Conservation (phyloP, 1,284 basidiomycete species). For the Blastosporella zonata region DNA sequence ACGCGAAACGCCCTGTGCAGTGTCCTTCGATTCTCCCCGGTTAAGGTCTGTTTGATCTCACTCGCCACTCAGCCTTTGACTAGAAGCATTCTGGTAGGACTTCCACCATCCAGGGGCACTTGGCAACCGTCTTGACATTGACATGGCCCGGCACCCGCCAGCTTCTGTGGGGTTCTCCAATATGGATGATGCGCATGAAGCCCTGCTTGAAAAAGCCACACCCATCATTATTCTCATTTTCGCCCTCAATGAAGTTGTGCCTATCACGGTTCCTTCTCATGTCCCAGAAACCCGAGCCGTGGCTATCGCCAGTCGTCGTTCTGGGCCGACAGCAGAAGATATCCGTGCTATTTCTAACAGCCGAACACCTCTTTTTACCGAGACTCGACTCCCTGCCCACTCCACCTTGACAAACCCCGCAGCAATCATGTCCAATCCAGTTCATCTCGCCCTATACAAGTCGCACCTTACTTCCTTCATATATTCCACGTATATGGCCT, state of each 20-base stretch:
- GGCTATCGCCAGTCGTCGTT: conserved; percentile 37
- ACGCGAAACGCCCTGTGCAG: conserved; percentile 33
- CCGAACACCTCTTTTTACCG: conserved; percentile 45
- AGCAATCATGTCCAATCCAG: conserved; percentile 19
- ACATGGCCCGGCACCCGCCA: not conserved
- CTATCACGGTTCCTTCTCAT: conserved; percentile 43
- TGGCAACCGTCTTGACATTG: not conserved
- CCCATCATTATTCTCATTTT: conserved; percentile 50
- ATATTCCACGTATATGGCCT: conserved; percentile 19
- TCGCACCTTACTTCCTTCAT: conserved; percentile 38
- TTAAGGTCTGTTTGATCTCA: conserved; percentile 21
- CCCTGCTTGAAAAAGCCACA: conserved; percentile 35
- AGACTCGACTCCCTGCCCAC: conserved; percentile 25
- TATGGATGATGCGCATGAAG: conserved; percentile 3
- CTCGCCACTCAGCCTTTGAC: conserved; percentile 13
- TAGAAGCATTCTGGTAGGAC: not conserved
- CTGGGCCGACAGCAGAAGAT: conserved; percentile 53
- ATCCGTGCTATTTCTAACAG: conserved; percentile 34
- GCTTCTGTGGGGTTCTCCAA: not conserved
- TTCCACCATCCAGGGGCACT: not conserved
- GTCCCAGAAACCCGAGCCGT: conserved; percentile 45
- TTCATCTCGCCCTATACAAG: conserved; percentile 36
- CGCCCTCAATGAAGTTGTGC: conserved; percentile 43
- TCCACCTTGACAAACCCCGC: conserved; percentile 3
- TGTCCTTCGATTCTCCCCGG: conserved; percentile 38